Base-by-base conservation (phyloP, 1,284 basidiomycete genomes). In the Ustilago trichophora region DNA sequence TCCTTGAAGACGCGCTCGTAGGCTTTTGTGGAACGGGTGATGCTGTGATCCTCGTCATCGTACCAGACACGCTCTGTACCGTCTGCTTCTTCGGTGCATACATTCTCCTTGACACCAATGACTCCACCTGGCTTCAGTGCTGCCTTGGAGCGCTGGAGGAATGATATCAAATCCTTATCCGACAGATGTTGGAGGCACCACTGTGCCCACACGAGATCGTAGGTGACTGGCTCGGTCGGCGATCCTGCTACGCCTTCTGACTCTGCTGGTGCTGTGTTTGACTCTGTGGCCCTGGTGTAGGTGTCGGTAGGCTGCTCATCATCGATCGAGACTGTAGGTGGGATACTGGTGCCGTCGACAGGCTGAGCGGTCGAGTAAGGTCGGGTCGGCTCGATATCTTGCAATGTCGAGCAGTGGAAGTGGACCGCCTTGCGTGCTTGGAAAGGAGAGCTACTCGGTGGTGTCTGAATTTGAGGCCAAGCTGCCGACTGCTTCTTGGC, bases 141-240 rank as follows among this genome's bases (percentile, higher is more conserved):
- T 3, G 41, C 54, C 33, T 72, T 66, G 8, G 78, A 72, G 0
- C 73, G 65, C 15, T 62, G 33, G 8, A 81, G 65, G 40, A 81
- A 81, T 11, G 53, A 37, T 37, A 78, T 49, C 45, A 81, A 56
- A 47, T 81, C 78, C 31, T 57, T 53, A 49, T 81, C 78, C 25
- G 76, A 77, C 13, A 80, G 60, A 35, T 81, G 79, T 60, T 81
- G 79, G 26, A 80, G 47, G 35, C 75, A 79, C 79, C 79, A 81
- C 36, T 81, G 79, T 33, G 71, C 71, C 76, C 77, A 76, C 6
- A 81, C 62, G 13, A 80, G 64, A 35, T 81, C 79, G 50, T 72
- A 81, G 24, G 58, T 41, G 6, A 75, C 44, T 9, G 72, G 68
- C 36, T 76, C 71, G 6, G 47, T 32, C 26, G 50, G 45, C 15